These are phyloP conservation scores for Rehmannia glutinosa DNA, from an alignment of 257 asterid species.

Conservation along the genomic window DNA sequence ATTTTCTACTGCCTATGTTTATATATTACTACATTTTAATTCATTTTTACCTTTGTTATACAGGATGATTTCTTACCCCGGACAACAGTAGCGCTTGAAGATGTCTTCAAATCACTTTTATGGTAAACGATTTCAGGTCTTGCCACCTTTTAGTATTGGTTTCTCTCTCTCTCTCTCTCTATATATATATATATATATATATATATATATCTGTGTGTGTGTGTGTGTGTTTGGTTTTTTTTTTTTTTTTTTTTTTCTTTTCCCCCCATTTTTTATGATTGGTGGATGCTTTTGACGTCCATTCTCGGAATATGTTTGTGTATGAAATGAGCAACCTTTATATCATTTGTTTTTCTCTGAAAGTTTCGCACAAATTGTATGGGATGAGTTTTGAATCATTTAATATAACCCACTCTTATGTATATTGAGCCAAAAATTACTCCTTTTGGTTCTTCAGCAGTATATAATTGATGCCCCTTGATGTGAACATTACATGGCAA, in stretches of 20 bases:
- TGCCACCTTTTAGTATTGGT: constrained; percentile 35
- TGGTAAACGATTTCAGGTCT: constrained; percentile 82
- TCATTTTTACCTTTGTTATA: constrained; percentile 10
- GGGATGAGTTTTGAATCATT: no score
- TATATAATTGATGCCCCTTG: no score
- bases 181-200: no score
- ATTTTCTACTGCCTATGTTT: constrained; percentile 4
- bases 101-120: constrained; percentile 78
- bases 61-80: constrained; percentile 99
- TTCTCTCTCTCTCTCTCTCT: constrained; percentile 10
- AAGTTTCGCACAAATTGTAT: no score
- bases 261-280: background rate
- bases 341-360: no score
- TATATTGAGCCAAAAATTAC: no score
- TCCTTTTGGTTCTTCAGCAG: no score
- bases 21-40: background rate
- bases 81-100: constrained; percentile 85
- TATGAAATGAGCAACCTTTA: no score
- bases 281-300: background rate
- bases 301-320: no score
- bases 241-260: background rate
- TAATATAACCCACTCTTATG: no score
- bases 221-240: background rate
- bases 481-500: no score
- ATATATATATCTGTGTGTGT: no score